Percentiles rank a stretch among this genome's conserved stretches.
These are phyloP conservation scores for Malus domestica DNA, from an alignment of 306 rosid species.

Conservation along the genomic window ASM211411v1 NC_041796.1:19796001-19796500, in stretches of 20 bases:
- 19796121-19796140: conserved; percentile 33
- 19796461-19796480: conserved; percentile 43
- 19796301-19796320: conserved; percentile 91
- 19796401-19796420: conserved; percentile 1
- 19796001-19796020: conserved; percentile 55
- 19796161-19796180: conserved; percentile 28
- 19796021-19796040: conserved; percentile 73
- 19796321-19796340: conserved; percentile 77
- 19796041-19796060: conserved; percentile 55
- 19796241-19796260: conserved; percentile 13
- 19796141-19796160: conserved; percentile 31
- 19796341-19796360: conserved; percentile 81
- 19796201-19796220: conserved; percentile 30
- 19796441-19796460: conserved; percentile 17
- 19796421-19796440: conserved; percentile 34
- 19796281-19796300: conserved; percentile 58
- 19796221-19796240: conserved; percentile 35
- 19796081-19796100: conserved; percentile 38
- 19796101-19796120: conserved; percentile 35
- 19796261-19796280: conserved; percentile 14
- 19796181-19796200: conserved; percentile 33
- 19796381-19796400: conserved; percentile 54
- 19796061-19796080: conserved; percentile 74
- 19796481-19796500: conserved; percentile 6
- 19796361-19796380: conserved; percentile 68